These are phyloP conservation scores for Colletotrichum costaricense DNA, from an alignment of 2,329 filamentous ascomycete species.

Conservation along the genomic window DNA sequence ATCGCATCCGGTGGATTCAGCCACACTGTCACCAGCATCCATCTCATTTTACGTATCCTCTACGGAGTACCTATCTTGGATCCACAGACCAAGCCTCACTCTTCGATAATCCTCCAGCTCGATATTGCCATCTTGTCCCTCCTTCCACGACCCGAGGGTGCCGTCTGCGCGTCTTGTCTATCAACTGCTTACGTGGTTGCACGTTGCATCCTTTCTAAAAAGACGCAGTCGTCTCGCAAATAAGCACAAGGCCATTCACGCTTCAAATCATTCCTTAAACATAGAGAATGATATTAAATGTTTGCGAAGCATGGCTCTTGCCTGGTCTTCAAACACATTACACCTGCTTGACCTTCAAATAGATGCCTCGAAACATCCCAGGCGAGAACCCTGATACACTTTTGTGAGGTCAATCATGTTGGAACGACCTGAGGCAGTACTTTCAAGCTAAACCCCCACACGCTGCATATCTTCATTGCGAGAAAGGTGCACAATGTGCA, in stretches of 20 bases:
- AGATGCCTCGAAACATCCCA: slow-evolving; percentile 8
- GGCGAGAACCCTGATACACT: slow-evolving; percentile 17
- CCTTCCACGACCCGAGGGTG: slow-evolving; percentile 17
- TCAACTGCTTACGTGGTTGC: background rate
- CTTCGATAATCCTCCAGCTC: slow-evolving; percentile 13
- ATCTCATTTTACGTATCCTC: slow-evolving; percentile 14
- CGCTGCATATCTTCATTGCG: slow-evolving; percentile 22
- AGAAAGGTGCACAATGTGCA: slow-evolving; percentile 7
- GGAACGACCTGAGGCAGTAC: slow-evolving; percentile 12
- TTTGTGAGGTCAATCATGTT: slow-evolving; percentile 24
- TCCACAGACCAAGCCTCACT: slow-evolving; percentile 7
- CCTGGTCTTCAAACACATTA: background rate
- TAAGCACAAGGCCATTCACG: background rate
- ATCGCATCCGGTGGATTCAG: slow-evolving; percentile 7
- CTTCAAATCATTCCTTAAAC: background rate
- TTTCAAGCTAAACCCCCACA: slow-evolving; percentile 25
- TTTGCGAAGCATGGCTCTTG: background rate
- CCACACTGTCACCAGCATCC: slow-evolving; percentile 13
- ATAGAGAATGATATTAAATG: background rate
- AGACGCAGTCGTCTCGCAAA: background rate
- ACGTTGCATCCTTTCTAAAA: background rate
- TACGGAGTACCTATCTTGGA: background rate
- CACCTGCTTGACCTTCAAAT: slow-evolving; percentile 1
- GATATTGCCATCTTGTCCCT: slow-evolving; percentile 10
- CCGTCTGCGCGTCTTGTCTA: slow-evolving; percentile 1